A percentile compares a stretch with the other conserved stretches of the same genome.
These are phyloP conservation scores for Aspergillus brasiliensis DNA, from an alignment of 2,329 filamentous ascomycete species.

Conservation along the genomic window DNA sequence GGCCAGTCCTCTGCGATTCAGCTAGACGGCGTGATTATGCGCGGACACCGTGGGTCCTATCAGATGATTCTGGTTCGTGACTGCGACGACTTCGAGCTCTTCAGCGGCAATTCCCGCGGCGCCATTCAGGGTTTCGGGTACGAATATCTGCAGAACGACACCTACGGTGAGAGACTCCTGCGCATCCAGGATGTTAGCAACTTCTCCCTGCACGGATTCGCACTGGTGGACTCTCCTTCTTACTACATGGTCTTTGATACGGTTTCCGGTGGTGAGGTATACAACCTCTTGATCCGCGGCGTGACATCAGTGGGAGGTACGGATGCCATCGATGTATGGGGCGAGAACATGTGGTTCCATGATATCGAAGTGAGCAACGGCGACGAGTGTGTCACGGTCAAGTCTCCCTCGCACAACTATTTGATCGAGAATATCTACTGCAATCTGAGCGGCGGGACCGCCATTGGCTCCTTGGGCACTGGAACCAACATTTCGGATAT, in stretches of 20 bases:
- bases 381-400: slow-evolving; percentile 18
- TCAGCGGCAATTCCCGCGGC: slow-evolving; percentile 45
- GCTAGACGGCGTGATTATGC: slow-evolving; percentile 42
- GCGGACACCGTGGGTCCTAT: neutral
- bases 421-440: neutral
- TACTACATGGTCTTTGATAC: slow-evolving; percentile 54
- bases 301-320: slow-evolving; percentile 51
- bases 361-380: slow-evolving; percentile 25
- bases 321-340: slow-evolving; percentile 31
- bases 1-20: slow-evolving; percentile 53
- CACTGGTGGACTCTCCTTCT: slow-evolving; percentile 51
- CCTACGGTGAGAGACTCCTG: slow-evolving; percentile 50
- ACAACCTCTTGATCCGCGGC: slow-evolving; percentile 58
- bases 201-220: slow-evolving; percentile 54
- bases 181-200: slow-evolving; percentile 48
- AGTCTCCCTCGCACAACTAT: neutral
- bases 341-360: slow-evolving; percentile 24
- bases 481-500: neutral
- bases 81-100: slow-evolving; percentile 50
- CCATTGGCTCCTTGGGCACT: neutral
- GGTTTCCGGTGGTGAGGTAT: slow-evolving; percentile 54
- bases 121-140: slow-evolving; percentile 56
- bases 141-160: slow-evolving; percentile 45
- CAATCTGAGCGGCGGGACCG: neutral
- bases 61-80: neutral